Conservation (phyloP, 768 basidiomycete species). For the Royoungia palumana region DNA sequence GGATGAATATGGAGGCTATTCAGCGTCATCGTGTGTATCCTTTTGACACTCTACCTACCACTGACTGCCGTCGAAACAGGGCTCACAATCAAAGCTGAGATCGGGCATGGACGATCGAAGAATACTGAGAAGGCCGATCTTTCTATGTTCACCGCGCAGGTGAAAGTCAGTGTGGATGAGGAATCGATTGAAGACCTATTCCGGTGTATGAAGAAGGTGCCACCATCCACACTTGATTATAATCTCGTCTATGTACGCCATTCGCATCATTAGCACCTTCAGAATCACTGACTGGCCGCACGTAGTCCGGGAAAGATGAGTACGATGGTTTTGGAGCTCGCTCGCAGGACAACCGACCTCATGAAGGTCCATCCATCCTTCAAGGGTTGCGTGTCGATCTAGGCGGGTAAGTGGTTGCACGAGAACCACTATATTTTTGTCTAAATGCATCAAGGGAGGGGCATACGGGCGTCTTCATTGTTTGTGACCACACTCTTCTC, state of each 20-base stretch:
- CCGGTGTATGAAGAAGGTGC: neutral
- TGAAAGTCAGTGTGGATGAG: neutral
- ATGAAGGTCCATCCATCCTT: neutral
- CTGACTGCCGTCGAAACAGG: too few relatives aligned
- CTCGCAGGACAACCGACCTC: neutral
- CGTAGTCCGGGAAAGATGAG: neutral
- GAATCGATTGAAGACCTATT: neutral
- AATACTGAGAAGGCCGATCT: slow-evolving; percentile 8
- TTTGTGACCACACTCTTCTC: neutral
- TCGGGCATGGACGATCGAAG: too few relatives aligned
- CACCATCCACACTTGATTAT: neutral
- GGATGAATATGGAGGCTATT: slow-evolving; percentile 69
- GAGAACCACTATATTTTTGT: neutral
- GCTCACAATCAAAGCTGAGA: too few relatives aligned
- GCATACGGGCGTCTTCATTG: slow-evolving; percentile 15
- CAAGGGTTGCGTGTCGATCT: slow-evolving; percentile 9
- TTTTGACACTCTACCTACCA: too few relatives aligned
- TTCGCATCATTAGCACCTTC: too few relatives aligned
- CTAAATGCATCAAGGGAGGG: neutral
- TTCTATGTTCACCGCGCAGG: slow-evolving; percentile 26
- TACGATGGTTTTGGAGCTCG: neutral
- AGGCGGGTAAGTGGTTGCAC: slow-evolving; percentile 9
- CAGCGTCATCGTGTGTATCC: slow-evolving; percentile 53
- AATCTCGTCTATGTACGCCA: slow-evolving; percentile 5
- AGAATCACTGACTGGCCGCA: neutral